Evolutionary conservation across 495 filamentous ascomycete genomes (phyloP).

Genomic region (Neurospora pannonica): DNA sequence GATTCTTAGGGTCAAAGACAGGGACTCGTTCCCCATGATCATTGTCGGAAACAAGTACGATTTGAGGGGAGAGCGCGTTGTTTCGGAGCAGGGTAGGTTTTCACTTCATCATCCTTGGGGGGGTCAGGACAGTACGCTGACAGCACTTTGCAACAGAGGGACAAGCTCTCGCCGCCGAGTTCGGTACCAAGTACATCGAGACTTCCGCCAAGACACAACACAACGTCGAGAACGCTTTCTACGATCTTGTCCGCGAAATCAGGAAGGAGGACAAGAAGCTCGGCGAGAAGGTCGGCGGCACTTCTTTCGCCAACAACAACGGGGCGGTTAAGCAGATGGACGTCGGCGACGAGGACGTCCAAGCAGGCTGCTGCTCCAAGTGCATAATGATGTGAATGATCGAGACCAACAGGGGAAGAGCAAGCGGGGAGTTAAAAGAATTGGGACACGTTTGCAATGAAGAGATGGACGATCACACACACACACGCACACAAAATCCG

Average conservation of each 20-base stretch:
- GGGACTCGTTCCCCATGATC: conserved; percentile 98
- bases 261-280: conserved; percentile 96
- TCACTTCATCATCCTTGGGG: neutral
- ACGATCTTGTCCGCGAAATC: conserved; percentile 94
- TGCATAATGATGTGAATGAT: conserved; percentile 79
- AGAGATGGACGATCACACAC: neutral
- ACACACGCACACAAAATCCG: neutral
- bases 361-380: conserved; percentile 72
- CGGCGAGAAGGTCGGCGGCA: conserved; percentile 65
- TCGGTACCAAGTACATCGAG: conserved; percentile 96
- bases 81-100: conserved; percentile 75
- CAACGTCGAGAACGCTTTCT: conserved; percentile 97
- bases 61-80: conserved; percentile 82
- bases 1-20: conserved; percentile 96
- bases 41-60: conserved; percentile 99
- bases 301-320: conserved; percentile 50
- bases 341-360: conserved; percentile 58
- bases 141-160: conserved; percentile 57
- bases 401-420: neutral
- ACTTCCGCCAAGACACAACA: conserved; percentile 96
- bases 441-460: neutral
- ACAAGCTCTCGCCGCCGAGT: conserved; percentile 71
- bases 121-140: conserved; percentile 13
- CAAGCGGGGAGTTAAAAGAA: neutral
- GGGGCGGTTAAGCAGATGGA: conserved; percentile 66